Evolutionary conservation across 2,329 filamentous ascomycete genomes (phyloP), one percentile per base, ranked within the genome.

Genomic region (Claviceps maximensis): DNA sequence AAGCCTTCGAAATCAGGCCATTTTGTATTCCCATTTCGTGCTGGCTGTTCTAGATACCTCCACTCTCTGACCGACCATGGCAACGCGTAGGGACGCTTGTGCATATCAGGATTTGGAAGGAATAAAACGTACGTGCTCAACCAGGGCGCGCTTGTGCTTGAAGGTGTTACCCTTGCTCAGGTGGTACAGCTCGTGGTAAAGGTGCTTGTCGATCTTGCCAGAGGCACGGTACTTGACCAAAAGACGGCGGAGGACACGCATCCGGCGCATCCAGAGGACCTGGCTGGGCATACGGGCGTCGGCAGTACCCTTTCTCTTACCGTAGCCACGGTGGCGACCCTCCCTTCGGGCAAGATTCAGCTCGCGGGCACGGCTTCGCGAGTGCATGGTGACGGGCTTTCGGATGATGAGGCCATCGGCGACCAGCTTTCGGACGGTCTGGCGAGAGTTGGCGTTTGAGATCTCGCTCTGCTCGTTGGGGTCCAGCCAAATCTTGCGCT

Each of bases 401-500:
- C 87, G 88, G 84, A 98, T 98, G 80, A 98, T 98, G 74, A 98
- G 88, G 79, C 93, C 94, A 95, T 98, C 94, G 78, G 87, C 81
- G 73, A 97, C 85, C 76, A 98, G 88, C 83, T 98, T 98, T 82
- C 94, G 91, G 84, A 98, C 86, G 67, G 91, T 96, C 82, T 97
- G 91, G 71, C 93, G 91, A 70, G 91, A 97, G 87, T 98, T 98
- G 86, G 93, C 93, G 78, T 96, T 97, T 81, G 87, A 89, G 80
- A 98, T 98, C 80, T 98, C 93, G 82, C 78, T 93, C 79, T 90
- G 84, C 82, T 98, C 93, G 76, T 94, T 97, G 76, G 93, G 93
- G 79, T 98, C 93, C 74, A 98, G 90, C 93, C 93, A 98, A 80
- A 98, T 95, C 88, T 98, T 98, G 85, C 91, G 88, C 87, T 98